Evolutionary conservation across 1,284 basidiomycete species (phyloP).

Genomic region (Apiotrichum gracile): DNA sequence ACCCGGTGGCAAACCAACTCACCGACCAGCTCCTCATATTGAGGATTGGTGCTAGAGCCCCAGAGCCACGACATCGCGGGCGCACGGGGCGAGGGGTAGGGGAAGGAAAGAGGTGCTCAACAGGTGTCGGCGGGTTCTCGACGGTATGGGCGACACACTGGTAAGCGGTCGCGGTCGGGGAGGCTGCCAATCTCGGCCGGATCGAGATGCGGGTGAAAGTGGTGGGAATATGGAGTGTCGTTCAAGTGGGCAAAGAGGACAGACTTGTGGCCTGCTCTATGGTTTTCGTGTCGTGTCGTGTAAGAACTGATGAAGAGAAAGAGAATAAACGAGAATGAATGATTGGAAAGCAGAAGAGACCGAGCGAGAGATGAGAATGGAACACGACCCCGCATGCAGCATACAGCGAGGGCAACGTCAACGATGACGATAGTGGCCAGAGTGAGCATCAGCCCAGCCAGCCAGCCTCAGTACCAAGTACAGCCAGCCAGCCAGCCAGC

Average conservation of each 20-base stretch:
- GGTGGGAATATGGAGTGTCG: background rate
- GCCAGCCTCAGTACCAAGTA: no score
- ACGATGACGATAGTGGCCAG: background rate
- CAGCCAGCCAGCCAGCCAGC: no score
- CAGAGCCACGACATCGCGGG: slow-evolving; percentile 45
- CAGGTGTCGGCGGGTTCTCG: background rate
- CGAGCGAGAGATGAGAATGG: background rate
- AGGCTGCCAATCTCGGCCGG: no score
- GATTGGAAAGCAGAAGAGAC: background rate
- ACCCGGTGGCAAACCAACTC: slow-evolving; percentile 17
- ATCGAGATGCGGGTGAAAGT: background rate
- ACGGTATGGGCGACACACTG: background rate
- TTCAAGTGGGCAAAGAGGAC: background rate
- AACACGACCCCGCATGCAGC: background rate
- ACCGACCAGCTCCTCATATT: slow-evolving; percentile 48
- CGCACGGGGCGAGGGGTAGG: background rate
- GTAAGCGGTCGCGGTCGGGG: background rate
- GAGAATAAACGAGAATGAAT: background rate
- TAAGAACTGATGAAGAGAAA: no score
- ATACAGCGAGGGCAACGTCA: background rate
- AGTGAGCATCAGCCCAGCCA: no score
- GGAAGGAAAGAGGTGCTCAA: background rate
- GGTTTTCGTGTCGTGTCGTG: background rate
- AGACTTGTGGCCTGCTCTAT: background rate
- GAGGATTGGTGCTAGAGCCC: slow-evolving; percentile 39